Conservation (phyloP, 2,329 filamentous ascomycete genomes). For the Fusarium sulawesiense region DNA sequence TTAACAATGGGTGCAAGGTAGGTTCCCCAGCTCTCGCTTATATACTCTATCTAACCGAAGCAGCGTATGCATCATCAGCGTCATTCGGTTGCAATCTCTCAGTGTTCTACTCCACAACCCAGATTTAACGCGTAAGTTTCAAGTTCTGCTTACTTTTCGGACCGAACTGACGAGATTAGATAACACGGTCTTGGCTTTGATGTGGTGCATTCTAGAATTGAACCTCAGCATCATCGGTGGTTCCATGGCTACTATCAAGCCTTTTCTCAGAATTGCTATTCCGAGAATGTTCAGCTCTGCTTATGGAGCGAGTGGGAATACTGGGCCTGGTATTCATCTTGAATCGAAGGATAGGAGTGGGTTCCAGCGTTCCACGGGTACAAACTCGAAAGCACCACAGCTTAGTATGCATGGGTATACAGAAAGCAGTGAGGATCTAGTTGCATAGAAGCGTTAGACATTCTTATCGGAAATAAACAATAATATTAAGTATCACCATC, state of each 20-base stretch:
- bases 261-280: conserved; percentile 13
- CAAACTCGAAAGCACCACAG: background rate
- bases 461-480: background rate
- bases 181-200: conserved; percentile 24
- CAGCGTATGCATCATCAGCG: conserved; percentile 21
- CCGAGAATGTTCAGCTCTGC: conserved; percentile 9
- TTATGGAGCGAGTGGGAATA: background rate
- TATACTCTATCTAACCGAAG: background rate
- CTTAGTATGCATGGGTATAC: background rate
- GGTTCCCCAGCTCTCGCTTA: background rate
- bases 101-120: conserved; percentile 9
- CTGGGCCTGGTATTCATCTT: background rate
- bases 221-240: conserved; percentile 28
- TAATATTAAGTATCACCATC: background rate
- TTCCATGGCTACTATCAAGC: conserved; percentile 22
- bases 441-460: fast-evolving
- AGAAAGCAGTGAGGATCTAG: background rate
- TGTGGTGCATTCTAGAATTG: conserved; percentile 30
- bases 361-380: background rate
- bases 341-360: background rate
- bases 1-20: conserved; percentile 25
- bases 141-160: background rate
- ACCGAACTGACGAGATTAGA: conserved; percentile 7
- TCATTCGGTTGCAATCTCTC: conserved; percentile 16
- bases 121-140: conserved; percentile 14